A percentile compares a stretch with the other conserved stretches of the same genome.
Evolutionary conservation across 352 stramenopile genomes (phyloP).

Genomic region (Albugo candida): DNA sequence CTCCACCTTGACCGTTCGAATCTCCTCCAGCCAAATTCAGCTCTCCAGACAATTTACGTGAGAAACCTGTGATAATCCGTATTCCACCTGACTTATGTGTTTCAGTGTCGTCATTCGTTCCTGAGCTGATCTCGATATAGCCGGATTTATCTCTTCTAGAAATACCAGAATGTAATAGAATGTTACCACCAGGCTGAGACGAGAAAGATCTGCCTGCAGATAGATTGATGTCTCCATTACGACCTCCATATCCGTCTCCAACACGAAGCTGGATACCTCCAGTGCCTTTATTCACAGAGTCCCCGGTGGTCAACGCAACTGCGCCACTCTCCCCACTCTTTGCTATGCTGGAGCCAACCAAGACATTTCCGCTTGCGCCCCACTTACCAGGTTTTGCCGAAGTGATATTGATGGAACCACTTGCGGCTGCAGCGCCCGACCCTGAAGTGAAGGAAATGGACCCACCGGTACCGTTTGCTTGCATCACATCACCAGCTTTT

Average conservation of each 20-base stretch:
- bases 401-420: constrained; percentile 42
- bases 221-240: not conserved
- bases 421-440: constrained; percentile 17
- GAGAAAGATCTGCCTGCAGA: too few species aligned
- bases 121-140: too few species aligned
- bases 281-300: not conserved
- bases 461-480: not conserved
- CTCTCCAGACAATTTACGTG: too few species aligned
- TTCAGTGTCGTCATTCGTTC: too few species aligned
- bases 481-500: constrained; percentile 21
- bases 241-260: not conserved
- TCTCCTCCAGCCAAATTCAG: not conserved
- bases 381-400: constrained; percentile 17
- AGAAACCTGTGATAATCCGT: too few species aligned
- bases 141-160: too few species aligned
- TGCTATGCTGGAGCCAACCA: constrained; percentile 56
- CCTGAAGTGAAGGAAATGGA: not conserved
- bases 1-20: constrained; percentile 9
- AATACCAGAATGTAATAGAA: too few species aligned
- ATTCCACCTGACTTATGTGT: too few species aligned
- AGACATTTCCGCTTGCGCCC: constrained; percentile 50
- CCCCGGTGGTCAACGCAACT: constrained; percentile 14
- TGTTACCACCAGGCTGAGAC: too few species aligned
- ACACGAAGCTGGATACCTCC: not conserved
- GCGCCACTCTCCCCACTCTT: constrained; percentile 49